Evolutionary conservation across 176 grass and related monocot genomes (phyloP).

Genomic region (Oryza longistaminata): DNA sequence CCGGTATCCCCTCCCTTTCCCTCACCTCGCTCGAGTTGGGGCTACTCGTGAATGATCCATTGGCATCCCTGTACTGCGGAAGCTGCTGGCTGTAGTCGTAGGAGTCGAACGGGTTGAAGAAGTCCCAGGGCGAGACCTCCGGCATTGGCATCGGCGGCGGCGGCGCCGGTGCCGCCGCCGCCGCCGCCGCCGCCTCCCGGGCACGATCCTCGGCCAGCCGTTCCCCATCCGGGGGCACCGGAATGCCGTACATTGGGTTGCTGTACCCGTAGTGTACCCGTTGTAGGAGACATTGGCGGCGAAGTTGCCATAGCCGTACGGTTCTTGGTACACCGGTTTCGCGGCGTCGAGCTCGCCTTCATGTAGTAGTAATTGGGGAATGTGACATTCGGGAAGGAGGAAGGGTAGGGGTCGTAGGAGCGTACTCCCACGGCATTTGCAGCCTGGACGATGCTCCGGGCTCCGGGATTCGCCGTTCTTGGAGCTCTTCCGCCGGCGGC

Average conservation of each 20-base stretch:
- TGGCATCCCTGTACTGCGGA: slow-evolving; percentile 29
- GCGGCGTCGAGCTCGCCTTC: slow-evolving; percentile 54
- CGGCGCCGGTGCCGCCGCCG: slow-evolving; percentile 16
- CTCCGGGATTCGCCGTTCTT: slow-evolving; percentile 26
- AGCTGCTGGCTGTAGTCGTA: slow-evolving; percentile 52
- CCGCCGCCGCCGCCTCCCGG: background rate
- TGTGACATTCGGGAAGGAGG: slow-evolving; percentile 28
- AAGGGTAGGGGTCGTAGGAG: slow-evolving; percentile 26
- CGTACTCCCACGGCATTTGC: slow-evolving; percentile 42
- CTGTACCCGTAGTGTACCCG: slow-evolving; percentile 52
- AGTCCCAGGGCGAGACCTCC: slow-evolving; percentile 70
- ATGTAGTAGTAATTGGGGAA: slow-evolving; percentile 73
- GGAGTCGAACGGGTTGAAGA: slow-evolving; percentile 75
- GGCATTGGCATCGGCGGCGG: slow-evolving; percentile 55
- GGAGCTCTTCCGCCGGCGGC: background rate
- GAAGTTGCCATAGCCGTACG: slow-evolving; percentile 51
- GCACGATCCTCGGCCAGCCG: slow-evolving; percentile 18
- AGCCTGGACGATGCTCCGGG: background rate
- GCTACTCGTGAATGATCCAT: slow-evolving; percentile 61
- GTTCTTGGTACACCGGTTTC: slow-evolving; percentile 76
- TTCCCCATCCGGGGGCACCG: slow-evolving; percentile 13
- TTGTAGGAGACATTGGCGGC: slow-evolving; percentile 41
- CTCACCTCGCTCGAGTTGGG: slow-evolving; percentile 86
- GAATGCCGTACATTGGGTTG: slow-evolving; percentile 56
- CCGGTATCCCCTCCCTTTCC: slow-evolving; percentile 87